Conservation (phyloP, 2,329 filamentous ascomycete species). For the Rutstroemia sp. region DNA sequence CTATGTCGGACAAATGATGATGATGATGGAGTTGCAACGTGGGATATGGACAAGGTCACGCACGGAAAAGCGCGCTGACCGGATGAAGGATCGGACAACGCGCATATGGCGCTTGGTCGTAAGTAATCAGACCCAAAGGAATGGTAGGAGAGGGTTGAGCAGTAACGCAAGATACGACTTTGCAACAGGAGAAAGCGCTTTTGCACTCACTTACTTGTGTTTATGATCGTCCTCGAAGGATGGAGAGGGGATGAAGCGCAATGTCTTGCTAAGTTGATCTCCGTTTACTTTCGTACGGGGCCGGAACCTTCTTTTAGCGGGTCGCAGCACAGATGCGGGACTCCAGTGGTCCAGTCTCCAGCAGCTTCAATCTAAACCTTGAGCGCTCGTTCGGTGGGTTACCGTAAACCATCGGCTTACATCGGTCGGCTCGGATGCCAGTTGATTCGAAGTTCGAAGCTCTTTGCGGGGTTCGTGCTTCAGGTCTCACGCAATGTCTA, state of each 20-base stretch:
- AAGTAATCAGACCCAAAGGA: not conserved
- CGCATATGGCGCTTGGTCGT: conserved; percentile 6
- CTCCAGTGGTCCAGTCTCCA: no score
- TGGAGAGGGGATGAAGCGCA: no score
- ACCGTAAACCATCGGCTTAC: not conserved
- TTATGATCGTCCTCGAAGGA: no score
- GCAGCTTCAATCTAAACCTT: no score
- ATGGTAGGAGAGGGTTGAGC: not conserved
- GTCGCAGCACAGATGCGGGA: no score
- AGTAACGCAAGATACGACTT: not conserved
- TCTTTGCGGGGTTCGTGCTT: no score
- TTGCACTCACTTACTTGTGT: no score
- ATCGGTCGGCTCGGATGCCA: not conserved
- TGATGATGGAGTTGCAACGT: conserved; percentile 8
- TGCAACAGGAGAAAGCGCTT: no score
- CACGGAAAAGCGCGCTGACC: conserved; percentile 6
- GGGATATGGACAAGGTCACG: conserved; percentile 6
- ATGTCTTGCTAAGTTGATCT: not conserved
- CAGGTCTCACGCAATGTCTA: no score
- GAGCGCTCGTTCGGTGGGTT: not conserved
- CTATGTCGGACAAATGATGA: conserved; percentile 2
- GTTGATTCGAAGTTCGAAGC: no score
- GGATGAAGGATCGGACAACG: not conserved
- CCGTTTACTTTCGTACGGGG: not conserved
- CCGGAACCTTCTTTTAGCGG: not conserved